These are phyloP conservation scores for Rhodamnia argentea DNA, from an alignment of 345 rosid genomes.

Conservation along the genomic window DNA sequence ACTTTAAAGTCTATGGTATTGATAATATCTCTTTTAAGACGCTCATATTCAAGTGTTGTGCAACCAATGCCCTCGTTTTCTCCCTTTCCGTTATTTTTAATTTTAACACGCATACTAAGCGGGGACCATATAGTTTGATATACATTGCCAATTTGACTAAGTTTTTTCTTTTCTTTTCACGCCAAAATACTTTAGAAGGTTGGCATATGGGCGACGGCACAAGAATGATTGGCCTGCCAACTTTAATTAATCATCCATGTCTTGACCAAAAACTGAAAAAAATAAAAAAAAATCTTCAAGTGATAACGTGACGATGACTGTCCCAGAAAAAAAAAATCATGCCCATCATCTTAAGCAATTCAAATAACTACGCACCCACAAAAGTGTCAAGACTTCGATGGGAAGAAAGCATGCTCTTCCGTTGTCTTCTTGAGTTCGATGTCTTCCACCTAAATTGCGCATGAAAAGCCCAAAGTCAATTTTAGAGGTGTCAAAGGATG, in stretches of 20 bases:
- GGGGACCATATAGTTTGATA: not conserved
- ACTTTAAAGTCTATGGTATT: not conserved
- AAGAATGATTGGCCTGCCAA: not conserved
- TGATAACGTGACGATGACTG: not conserved
- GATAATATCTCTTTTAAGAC: not conserved
- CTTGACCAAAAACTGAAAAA: not conserved
- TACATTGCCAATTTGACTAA: not conserved
- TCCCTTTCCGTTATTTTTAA: not conserved
- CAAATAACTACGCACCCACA: not conserved
- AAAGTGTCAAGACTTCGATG: not conserved
- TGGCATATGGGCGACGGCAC: not conserved
- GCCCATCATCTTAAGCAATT: not conserved
- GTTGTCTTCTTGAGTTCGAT: not conserved
- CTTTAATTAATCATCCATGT: not conserved
- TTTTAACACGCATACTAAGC: not conserved
- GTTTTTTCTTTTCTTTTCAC: not conserved
- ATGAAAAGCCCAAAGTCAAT: no score
- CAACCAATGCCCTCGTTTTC: not conserved
- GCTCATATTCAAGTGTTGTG: not conserved
- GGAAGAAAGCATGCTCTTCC: not conserved
- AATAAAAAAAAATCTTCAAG: not conserved
- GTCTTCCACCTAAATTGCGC: no score
- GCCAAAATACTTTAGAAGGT: not conserved
- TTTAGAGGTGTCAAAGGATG: no score
- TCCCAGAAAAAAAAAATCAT: not conserved